Evolutionary conservation across 768 basidiomycete species (phyloP), one percentile per base, ranked within the genome.

Genomic region (Solioccasus polychromus): DNA sequence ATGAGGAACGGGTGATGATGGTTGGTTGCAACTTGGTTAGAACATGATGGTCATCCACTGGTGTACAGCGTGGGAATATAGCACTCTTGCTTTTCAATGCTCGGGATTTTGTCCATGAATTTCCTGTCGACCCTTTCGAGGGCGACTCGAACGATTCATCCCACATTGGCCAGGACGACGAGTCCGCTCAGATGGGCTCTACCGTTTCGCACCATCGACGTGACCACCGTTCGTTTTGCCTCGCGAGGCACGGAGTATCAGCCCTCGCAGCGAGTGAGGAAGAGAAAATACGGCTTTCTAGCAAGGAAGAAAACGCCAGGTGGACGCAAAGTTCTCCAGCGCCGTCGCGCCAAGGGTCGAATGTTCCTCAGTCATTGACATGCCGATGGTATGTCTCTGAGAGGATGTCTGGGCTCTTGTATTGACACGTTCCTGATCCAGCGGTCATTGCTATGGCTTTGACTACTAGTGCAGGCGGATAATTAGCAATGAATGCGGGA

Each of bases 241-340:
- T 76, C 85, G 23, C 79, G 81, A 35, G 94, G 94, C 35, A 78
- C 81, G n/a, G 91, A 94, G 68, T 98, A 97, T 58, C 94, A 97
- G 63, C 94, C 94, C n/a, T 92, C 88, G 0, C 92, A 95, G 66
- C 78, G 93, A 32, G 89, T 88, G 60, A 73, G 94, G 54, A 98
- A 98, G 73, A 77, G 92, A 56, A 92, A 86, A 63, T 88, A 91
- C 61, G 94, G 94, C 6, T 98, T 95, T 67, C 76, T 98, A 26
- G 78, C 85, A 0, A 71, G 93, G 48, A 82, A 85, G 64, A 76
- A 76, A 54, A 79, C 74, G 8, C 74, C 77, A 19, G 72, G 78
- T 28, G 92, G 92, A 3, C 78, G 84, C 52, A 89, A 78, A 56
- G 78, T 90, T 34, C 70, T 97, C 41, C 74, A 65, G 19, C 74